A percentile compares a stretch with the other conserved stretches of the same genome.
Evolutionary conservation across 1,284 basidiomycete species (phyloP).

Genomic region (Heterobasidion parviporum): DNA sequence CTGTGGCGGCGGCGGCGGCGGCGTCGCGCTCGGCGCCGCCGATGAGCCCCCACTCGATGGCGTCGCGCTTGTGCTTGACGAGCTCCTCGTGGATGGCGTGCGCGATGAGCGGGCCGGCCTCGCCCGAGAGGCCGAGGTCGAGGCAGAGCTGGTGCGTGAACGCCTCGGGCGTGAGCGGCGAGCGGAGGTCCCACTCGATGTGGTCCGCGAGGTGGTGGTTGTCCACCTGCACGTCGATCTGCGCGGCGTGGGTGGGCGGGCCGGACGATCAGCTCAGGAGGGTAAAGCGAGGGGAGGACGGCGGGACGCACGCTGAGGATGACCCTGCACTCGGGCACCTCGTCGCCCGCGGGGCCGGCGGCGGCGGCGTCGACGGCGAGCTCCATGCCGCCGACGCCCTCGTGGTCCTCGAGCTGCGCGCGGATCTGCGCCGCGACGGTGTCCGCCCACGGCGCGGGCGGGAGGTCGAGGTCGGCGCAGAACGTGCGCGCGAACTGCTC

Average conservation of each 20-base stretch:
- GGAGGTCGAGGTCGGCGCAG: conserved; percentile 82
- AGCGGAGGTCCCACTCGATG: conserved; percentile 97
- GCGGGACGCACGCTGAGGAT: conserved; percentile 75
- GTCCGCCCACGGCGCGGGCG: conserved; percentile 57
- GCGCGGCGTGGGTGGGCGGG: conserved; percentile 9
- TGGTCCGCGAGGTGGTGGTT: conserved; percentile 88
- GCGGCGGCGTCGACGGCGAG: conserved; percentile 23
- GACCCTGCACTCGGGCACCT: conserved; percentile 80
- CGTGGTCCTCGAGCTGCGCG: conserved; percentile 85
- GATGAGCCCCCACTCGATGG: conserved; percentile 87
- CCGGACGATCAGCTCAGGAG: not conserved
- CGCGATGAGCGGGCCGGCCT: conserved; percentile 83
- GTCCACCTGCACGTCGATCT: conserved; percentile 98
- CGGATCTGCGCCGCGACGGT: conserved; percentile 83
- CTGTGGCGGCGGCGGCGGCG: conserved; percentile 5
- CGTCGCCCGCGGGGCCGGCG: conserved; percentile 29
- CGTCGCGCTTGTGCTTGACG: conserved; percentile 90
- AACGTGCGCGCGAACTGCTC: conserved; percentile 81
- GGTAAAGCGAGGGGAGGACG: too few species aligned
- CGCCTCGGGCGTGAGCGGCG: conserved; percentile 81
- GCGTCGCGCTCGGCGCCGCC: conserved; percentile 36
- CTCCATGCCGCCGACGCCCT: conserved; percentile 66
- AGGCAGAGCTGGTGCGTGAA: conserved; percentile 79
- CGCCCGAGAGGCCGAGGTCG: conserved; percentile 85
- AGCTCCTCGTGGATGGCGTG: conserved; percentile 95